phyloP scores from a whole-genome alignment of 2,329 filamentous ascomycete species.

The Claviceps africana region DNA sequence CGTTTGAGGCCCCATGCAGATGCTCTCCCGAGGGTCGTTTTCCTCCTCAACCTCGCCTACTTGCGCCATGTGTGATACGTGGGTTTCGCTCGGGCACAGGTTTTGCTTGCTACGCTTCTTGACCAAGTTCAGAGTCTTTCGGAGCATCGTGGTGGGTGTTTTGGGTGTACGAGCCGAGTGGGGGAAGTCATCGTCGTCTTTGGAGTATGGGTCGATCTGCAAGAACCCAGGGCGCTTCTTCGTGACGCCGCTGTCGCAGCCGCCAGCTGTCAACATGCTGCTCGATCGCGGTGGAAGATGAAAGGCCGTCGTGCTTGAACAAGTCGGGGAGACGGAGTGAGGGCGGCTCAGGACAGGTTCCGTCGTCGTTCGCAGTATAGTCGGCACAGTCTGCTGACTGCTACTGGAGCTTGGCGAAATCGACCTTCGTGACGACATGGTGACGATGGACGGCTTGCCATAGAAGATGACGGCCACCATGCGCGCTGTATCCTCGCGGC shows the following conservation, averaged over 20 bases:
- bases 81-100: slow-evolving; percentile 25
- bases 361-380: slow-evolving; percentile 18
- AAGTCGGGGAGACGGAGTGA: slow-evolving; percentile 19
- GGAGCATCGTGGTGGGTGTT: slow-evolving; percentile 34
- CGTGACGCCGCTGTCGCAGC: slow-evolving; percentile 11
- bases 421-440: slow-evolving; percentile 31
- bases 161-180: slow-evolving; percentile 24
- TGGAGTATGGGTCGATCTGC: slow-evolving; percentile 39
- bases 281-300: slow-evolving; percentile 28
- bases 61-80: slow-evolving; percentile 21
- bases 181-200: slow-evolving; percentile 12
- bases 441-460: slow-evolving; percentile 44
- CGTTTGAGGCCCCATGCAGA: slow-evolving; percentile 11
- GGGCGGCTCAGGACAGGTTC: slow-evolving; percentile 18
- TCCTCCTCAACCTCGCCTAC: slow-evolving; percentile 20
- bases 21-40: slow-evolving; percentile 9
- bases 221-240: slow-evolving; percentile 34
- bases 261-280: slow-evolving; percentile 24
- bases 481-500: slow-evolving; percentile 42
- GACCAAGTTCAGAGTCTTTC: slow-evolving; percentile 39
- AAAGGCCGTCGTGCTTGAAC: slow-evolving; percentile 16
- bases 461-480: slow-evolving; percentile 45
- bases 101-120: slow-evolving; percentile 40
- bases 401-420: slow-evolving; percentile 25
- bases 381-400: slow-evolving; percentile 10